Conservation (phyloP, 129 eudicot genomes). For the Oenanthe sinensis region DNA sequence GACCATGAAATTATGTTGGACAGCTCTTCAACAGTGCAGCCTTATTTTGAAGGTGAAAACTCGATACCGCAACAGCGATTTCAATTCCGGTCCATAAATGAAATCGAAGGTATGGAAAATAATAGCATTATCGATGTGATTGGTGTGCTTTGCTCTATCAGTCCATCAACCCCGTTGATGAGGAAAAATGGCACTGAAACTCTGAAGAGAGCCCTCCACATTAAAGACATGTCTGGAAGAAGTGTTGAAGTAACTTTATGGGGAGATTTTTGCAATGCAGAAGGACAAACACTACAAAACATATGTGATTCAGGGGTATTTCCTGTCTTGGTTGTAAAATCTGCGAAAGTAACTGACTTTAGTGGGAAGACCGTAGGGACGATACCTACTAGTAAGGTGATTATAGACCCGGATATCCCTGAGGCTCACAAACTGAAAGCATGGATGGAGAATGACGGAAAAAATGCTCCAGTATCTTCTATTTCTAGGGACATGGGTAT, state of each 20-base stretch:
- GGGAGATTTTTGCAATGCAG: slow-evolving; percentile 78
- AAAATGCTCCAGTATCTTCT: slow-evolving; percentile 41
- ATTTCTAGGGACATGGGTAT: slow-evolving; percentile 41
- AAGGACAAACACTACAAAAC: slow-evolving; percentile 65
- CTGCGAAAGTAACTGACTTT: slow-evolving; percentile 59
- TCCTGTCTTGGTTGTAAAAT: slow-evolving; percentile 77
- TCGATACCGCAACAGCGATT: slow-evolving; percentile 69
- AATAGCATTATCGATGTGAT: slow-evolving; percentile 57
- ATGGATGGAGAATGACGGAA: slow-evolving; percentile 72
- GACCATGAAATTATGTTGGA: slow-evolving; percentile 77
- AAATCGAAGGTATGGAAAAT: slow-evolving; percentile 63
- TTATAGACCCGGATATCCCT: slow-evolving; percentile 76
- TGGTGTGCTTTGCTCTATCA: slow-evolving; percentile 56
- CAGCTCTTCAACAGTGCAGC: slow-evolving; percentile 56
- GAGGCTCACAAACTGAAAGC: slow-evolving; percentile 56
- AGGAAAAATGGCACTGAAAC: slow-evolving; percentile 64
- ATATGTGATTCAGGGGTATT: slow-evolving; percentile 52
- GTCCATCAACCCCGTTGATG: slow-evolving; percentile 45
- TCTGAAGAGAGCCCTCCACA: slow-evolving; percentile 44
- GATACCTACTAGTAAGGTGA: slow-evolving; percentile 49
- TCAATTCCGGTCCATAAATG: slow-evolving; percentile 54
- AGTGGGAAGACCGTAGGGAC: slow-evolving; percentile 78
- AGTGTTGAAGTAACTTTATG: slow-evolving; percentile 77
- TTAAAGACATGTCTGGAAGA: slow-evolving; percentile 78
- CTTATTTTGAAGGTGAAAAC: slow-evolving; percentile 60